phyloP scores from a whole-genome alignment of 2,329 filamentous ascomycete species.

The Talaromyces sp. region DNA sequence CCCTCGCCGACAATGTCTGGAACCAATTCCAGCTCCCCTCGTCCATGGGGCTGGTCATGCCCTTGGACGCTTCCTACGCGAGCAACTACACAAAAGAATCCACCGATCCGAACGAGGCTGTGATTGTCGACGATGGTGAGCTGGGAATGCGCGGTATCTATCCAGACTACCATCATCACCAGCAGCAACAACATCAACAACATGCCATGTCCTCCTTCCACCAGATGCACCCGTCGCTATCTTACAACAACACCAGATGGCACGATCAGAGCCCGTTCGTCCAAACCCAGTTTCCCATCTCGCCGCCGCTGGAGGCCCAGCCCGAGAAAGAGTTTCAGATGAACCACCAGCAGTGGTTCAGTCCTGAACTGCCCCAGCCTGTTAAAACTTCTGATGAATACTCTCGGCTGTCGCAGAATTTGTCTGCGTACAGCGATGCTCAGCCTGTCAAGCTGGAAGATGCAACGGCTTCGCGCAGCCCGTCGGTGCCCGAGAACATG shows the following conservation, averaged over 20 bases:
- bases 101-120: constrained; percentile 21
- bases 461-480: constrained; percentile 31
- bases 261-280: constrained; percentile 1
- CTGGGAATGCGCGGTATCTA: constrained; percentile 5
- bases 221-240: constrained; percentile 5
- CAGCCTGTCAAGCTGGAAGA: constrained; percentile 8
- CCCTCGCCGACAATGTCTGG: constrained; percentile 33
- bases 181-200: neutral
- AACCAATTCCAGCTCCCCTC: constrained; percentile 33
- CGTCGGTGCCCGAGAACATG: constrained; percentile 32
- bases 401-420: neutral
- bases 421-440: constrained; percentile 2
- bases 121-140: constrained; percentile 32
- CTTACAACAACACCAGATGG: constrained; percentile 6
- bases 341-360: constrained; percentile 22
- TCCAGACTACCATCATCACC: constrained; percentile 2
- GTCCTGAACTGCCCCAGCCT: neutral
- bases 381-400: neutral
- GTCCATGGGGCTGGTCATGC: constrained; percentile 25
- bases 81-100: constrained; percentile 29
- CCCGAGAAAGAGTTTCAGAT: constrained; percentile 8
- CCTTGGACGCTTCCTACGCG: constrained; percentile 27
- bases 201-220: constrained; percentile 8
- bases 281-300: constrained; percentile 10
- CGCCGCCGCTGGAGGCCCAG: constrained; percentile 11